Evolutionary conservation across 768 basidiomycete genomes (phyloP).

Genomic region (Porpolomopsis calyptriformis): DNA sequence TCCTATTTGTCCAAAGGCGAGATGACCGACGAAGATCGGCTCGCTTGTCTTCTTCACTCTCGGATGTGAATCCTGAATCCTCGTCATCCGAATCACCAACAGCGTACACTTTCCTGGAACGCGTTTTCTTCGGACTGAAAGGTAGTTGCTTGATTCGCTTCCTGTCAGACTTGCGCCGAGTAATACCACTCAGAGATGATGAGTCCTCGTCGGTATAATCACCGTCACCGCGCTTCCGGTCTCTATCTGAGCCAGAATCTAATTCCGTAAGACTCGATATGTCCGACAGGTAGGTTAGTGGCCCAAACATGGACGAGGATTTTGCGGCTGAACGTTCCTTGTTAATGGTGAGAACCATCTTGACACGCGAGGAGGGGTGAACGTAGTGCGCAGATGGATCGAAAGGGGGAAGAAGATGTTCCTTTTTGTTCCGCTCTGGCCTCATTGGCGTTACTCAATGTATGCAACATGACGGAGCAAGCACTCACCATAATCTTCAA

Average conservation of each 20-base stretch:
- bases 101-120: constrained; percentile 25
- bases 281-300: constrained; percentile 22
- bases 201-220: constrained; percentile 12
- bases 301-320: constrained; percentile 13
- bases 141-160: constrained; percentile 32
- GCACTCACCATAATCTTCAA: constrained; percentile 47
- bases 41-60: constrained; percentile 14
- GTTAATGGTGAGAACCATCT: constrained; percentile 24
- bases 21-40: constrained; percentile 35
- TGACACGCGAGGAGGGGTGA: constrained; percentile 49
- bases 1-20: constrained; percentile 30
- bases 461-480: neutral
- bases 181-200: no score
- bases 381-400: constrained; percentile 50
- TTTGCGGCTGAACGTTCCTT: constrained; percentile 15
- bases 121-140: constrained; percentile 59
- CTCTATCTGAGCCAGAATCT: constrained; percentile 13
- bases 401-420: constrained; percentile 38
- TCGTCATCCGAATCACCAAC: constrained; percentile 32
- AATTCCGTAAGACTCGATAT: constrained; percentile 21
- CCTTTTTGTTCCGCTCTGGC: constrained; percentile 37
- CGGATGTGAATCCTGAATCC: constrained; percentile 19
- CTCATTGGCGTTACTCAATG: constrained; percentile 7
- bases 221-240: constrained; percentile 17
- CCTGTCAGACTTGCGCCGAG: no score